Base-by-base conservation (phyloP, 2,329 filamentous ascomycete species). In the Juglanconis oblonga region DNA sequence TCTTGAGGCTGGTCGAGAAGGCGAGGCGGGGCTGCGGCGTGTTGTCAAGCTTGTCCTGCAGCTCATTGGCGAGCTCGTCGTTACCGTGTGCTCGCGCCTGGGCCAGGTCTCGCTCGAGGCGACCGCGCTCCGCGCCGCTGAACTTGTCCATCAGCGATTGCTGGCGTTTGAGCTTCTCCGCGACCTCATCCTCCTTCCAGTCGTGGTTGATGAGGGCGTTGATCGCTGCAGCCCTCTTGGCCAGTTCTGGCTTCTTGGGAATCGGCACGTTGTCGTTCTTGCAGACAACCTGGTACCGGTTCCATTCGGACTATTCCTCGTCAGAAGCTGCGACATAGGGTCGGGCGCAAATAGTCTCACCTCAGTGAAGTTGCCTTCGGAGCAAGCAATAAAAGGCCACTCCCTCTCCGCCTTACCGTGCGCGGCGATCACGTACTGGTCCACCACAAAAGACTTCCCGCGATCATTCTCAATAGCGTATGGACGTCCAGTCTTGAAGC, bases 381-480 rank as follows among this genome's bases (percentile, higher is more conserved):
- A 98, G 71, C 94, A 93, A 64, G 89, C 88, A 63, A 95, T 88
- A 73, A 98, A 97, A 4, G 93, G 92, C 76, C 92, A 97, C 40
- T 93, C 87, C 71, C 89, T 89, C 70, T 92, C 84, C 0, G 90
- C 83, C 68, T 93, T 92, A 50, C 95, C 95, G 71, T 96, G 90
- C 7, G 91, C 87, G 47, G 91, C 87, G 57, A 88, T 79, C 36
- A 91, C 86, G 71, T 98, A 97, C 72, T 93, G 89, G 63, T 96
- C 92, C 0, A 92, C 96, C 36, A 90, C 85, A 68, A 97, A 90
- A 3, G 81, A 81, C 64, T 92, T 89, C 42, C 91, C 90, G 61
- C 90, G 89, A 3, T 85, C 73, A 44, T 82, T 88, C 64, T 88
- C 86, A 70, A 98, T 87, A 1, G 91, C 89, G 73, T 98, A 99